Conservation (phyloP, 2,329 filamentous ascomycete species). For the Hypoxylon sp. region DNA sequence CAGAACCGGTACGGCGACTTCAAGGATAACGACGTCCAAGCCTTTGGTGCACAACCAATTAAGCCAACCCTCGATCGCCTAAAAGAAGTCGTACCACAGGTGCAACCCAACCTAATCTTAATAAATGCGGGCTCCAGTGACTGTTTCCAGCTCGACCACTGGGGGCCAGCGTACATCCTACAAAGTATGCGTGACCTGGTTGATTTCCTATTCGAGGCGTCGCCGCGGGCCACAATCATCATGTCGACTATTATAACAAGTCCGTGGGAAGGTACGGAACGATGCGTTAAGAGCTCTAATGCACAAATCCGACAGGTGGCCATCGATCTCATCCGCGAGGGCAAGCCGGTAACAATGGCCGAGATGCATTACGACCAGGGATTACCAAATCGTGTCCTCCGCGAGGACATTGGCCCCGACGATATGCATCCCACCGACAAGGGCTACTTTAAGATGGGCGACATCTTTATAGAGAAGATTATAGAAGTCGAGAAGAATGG, state of each 20-base stretch:
- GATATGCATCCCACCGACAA: slow-evolving; percentile 52
- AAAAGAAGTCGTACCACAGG: slow-evolving; percentile 46
- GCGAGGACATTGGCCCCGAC: slow-evolving; percentile 43
- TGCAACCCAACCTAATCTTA: slow-evolving; percentile 51
- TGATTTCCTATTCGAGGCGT: slow-evolving; percentile 50
- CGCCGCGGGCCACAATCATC: slow-evolving; percentile 48
- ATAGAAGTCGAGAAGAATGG: slow-evolving; percentile 50
- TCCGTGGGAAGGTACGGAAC: slow-evolving; percentile 45
- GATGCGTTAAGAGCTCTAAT: slow-evolving; percentile 51
- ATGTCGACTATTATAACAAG: slow-evolving; percentile 52
- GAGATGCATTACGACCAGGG: slow-evolving; percentile 53
- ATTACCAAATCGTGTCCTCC: slow-evolving; percentile 46
- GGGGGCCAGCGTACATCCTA: slow-evolving; percentile 48
- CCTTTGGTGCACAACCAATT: slow-evolving; percentile 49
- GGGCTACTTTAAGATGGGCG: slow-evolving; percentile 53
- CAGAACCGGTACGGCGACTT: slow-evolving; percentile 51
- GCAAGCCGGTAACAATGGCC: slow-evolving; percentile 46
- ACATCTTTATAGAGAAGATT: slow-evolving; percentile 52
- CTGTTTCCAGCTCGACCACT: slow-evolving; percentile 50
- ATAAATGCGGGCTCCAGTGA: slow-evolving; percentile 53
- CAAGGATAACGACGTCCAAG: slow-evolving; percentile 53
- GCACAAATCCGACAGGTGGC: slow-evolving; percentile 53
- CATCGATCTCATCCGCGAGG: slow-evolving; percentile 47
- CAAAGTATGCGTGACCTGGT: slow-evolving; percentile 49
- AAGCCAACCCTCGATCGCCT: slow-evolving; percentile 49